These are phyloP conservation scores for Eucalyptus grandis DNA, from an alignment of 345 rosid species.

Conservation along the genomic window DNA sequence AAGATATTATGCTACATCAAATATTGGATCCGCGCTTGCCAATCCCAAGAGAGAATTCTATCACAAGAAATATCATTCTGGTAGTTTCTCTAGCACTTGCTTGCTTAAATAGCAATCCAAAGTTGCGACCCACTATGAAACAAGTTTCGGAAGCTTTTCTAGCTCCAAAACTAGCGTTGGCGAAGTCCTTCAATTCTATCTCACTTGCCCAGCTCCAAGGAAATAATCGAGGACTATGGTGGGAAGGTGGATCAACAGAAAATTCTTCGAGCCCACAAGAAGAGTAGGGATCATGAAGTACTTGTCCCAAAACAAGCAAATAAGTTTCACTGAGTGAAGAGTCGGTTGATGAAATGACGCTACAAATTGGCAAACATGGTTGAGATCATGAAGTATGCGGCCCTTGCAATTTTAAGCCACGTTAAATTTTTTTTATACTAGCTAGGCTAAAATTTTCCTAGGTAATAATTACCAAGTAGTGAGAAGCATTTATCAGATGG, in stretches of 20 bases:
- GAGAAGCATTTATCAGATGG: accelerated
- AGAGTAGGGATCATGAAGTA: background rate
- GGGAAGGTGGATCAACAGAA: background rate
- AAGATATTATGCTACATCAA: background rate
- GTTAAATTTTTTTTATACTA: background rate
- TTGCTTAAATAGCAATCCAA: background rate
- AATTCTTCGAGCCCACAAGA: background rate
- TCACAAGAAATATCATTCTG: background rate
- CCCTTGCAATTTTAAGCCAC: background rate
- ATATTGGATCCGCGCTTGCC: background rate
- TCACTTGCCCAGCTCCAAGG: background rate
- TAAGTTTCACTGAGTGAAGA: background rate
- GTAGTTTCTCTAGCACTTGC: background rate
- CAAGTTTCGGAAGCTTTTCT: background rate
- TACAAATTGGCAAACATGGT: background rate
- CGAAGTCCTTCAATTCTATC: background rate
- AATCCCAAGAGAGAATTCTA: background rate
- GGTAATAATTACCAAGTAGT: background rate
- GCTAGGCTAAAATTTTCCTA: background rate
- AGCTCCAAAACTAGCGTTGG: accelerated
- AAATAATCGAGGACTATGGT: background rate
- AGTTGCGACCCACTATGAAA: background rate
- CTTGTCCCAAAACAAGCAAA: background rate
- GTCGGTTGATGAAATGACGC: background rate
- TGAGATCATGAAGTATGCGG: background rate